Evolutionary conservation across 2,329 filamentous ascomycete species (phyloP).

Genomic region (Aspergillus arachidicola): DNA sequence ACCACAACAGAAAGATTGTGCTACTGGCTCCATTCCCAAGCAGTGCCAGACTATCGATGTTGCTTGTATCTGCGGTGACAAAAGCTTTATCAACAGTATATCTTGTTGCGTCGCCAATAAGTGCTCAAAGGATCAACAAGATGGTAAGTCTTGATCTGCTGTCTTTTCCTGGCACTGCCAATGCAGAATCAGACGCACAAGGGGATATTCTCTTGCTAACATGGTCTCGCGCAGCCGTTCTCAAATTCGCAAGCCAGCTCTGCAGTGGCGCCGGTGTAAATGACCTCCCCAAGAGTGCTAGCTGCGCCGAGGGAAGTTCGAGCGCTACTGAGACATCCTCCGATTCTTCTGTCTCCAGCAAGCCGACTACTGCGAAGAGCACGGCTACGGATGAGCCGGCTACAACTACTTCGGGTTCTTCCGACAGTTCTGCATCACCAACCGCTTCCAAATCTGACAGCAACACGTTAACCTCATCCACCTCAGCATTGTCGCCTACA

Average conservation of each 20-base stretch:
- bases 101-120: conserved; percentile 52
- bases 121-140: conserved; percentile 49
- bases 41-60: conserved; percentile 45
- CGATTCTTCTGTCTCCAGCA: conserved; percentile 4
- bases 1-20: conserved; percentile 38
- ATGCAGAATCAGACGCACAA: neutral
- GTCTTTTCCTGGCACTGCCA: neutral
- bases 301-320: conserved; percentile 25
- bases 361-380: neutral
- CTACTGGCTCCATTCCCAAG: conserved; percentile 44
- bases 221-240: conserved; percentile 29
- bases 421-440: conserved; percentile 15
- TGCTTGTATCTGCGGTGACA: conserved; percentile 53
- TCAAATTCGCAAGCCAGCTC: conserved; percentile 40
- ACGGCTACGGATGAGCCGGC: neutral
- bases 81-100: conserved; percentile 51
- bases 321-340: conserved; percentile 20
- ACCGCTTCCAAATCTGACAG: conserved; percentile 25
- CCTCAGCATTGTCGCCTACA: conserved; percentile 19
- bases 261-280: conserved; percentile 42
- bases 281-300: conserved; percentile 36
- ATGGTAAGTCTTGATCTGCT: conserved; percentile 30
- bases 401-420: conserved; percentile 17
- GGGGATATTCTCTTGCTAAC: conserved; percentile 4
- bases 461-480: neutral